Base-by-base conservation (phyloP, 352 stramenopile species). In the Thraustochytrium sp. region DNA sequence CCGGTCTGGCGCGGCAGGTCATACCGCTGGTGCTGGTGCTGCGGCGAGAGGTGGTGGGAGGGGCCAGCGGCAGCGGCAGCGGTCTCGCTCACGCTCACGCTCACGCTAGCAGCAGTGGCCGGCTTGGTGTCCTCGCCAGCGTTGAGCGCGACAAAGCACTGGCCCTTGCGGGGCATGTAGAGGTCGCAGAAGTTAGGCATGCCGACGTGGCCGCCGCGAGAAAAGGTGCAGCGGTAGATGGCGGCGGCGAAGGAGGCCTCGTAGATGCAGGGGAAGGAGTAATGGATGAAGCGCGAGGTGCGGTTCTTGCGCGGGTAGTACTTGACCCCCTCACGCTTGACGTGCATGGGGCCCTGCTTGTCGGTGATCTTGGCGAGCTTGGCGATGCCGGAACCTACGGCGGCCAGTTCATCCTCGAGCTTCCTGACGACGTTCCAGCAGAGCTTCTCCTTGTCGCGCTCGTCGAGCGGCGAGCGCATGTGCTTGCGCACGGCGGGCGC, bases 401-500 rank as follows among this genome's bases (percentile, higher is more conserved):
- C 31, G 3, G 8, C 9, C 13, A 72, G 59, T 21, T 72, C 59
- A 9, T 72, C 36, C 8, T 49, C 4, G 46, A 72, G 59, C 59
- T 72, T 72, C 8, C 26, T 31, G 3, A 72, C 59, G 9, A 72
- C 59, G 40, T 31, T 0, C 16, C 26, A 21, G 40, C 59, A 72
- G 36, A 72, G 59, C 26, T 55, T 31, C 59, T 72, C 59, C 36
- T 72, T 72, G 13, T 29, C 40, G 26, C n/a, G 42, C 26, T 72
- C 59, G 59, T 72, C 59, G 59, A 72, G 59, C 21, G 59, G 59
- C 8, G 42, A 16, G 59, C 59, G 59, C 59, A 72, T 44, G 59
- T 72, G 59, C 8, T 0, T 9, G 40, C 59, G 59, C 9, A 72
- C 46, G 36, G 34, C 40, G 40, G 29, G 8, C 21, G 59, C 59